A percentile compares a stretch with the other conserved stretches of the same genome.
Evolutionary conservation across 2,329 filamentous ascomycete species (phyloP).

Genomic region (Fusarium haematococcum): DNA sequence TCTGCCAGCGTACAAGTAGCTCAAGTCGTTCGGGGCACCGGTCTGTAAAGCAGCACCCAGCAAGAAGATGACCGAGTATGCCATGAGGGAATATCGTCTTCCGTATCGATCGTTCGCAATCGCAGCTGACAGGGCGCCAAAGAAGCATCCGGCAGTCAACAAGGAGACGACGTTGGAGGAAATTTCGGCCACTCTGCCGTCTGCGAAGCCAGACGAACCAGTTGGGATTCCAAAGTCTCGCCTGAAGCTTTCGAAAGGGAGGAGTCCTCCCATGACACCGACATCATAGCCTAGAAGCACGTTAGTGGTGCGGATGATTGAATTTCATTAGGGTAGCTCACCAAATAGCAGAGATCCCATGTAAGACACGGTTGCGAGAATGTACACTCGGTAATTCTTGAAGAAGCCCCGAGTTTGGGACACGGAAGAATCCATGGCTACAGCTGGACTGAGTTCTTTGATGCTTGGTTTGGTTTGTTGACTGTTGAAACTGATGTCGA

Average conservation of each 20-base stretch:
- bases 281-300: not conserved
- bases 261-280: not conserved
- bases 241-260: not conserved
- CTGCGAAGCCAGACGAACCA: not conserved
- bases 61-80: not conserved
- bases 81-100: conserved; percentile 2
- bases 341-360: not conserved
- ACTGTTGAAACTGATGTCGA: not conserved
- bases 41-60: not conserved
- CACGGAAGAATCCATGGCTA: not conserved
- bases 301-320: not conserved
- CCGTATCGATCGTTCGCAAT: conserved; percentile 1
- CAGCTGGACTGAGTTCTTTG: not conserved
- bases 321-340: not conserved
- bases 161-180: conserved; percentile 1
- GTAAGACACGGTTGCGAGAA: conserved; percentile 1
- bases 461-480: not conserved
- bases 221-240: not conserved
- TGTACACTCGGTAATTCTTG: not conserved
- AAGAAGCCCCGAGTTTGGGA: not conserved
- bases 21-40: not conserved
- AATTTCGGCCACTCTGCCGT: not conserved
- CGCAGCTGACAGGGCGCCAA: not conserved
- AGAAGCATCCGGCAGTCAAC: not conserved
- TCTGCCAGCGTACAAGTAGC: not conserved